These are phyloP conservation scores for Noccaea caerulescens DNA, from an alignment of 345 rosid genomes.

Conservation along the genomic window DNA sequence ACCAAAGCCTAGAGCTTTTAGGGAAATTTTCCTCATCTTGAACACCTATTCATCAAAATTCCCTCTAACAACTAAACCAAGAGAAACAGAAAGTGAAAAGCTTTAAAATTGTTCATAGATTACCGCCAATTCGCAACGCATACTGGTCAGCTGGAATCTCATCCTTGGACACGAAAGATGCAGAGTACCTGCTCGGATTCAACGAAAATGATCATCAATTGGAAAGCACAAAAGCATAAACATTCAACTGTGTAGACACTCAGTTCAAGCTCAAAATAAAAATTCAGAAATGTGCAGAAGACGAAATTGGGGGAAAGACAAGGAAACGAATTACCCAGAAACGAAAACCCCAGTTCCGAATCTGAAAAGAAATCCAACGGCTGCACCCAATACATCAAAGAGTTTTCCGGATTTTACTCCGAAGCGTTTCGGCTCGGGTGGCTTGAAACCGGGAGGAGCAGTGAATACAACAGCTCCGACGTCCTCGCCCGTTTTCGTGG, in stretches of 20 bases:
- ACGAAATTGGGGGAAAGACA: not conserved
- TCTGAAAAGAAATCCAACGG: conserved; percentile 70
- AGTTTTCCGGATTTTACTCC: conserved; percentile 60
- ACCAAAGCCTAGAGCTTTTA: not conserved
- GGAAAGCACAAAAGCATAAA: conserved; percentile 2
- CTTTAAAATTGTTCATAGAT: conserved; percentile 13
- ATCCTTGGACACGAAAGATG: conserved; percentile 67
- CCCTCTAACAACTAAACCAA: not conserved
- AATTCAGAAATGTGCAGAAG: not conserved
- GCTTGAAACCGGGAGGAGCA: conserved; percentile 45
- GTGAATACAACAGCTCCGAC: conserved; percentile 30
- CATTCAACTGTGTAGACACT: not conserved
- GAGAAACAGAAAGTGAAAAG: conserved; percentile 22
- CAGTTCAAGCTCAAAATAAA: not conserved
- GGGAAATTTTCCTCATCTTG: not conserved
- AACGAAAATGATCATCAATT: not conserved
- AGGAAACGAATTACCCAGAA: conserved; percentile 56
- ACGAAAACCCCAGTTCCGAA: conserved; percentile 79
- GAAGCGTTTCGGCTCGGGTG: conserved; percentile 78
- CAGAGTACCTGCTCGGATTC: conserved; percentile 66
- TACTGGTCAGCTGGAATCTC: conserved; percentile 77
- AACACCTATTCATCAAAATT: conserved; percentile 8
- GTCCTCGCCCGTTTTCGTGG: conserved; percentile 46
- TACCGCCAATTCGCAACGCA: conserved; percentile 74
- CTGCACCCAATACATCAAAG: conserved; percentile 66